Percentiles rank a stretch among this genome's conserved stretches.
Evolutionary conservation across 2,329 filamentous ascomycete genomes (phyloP).

Genomic region (Microcyclospora tardicrescens): DNA sequence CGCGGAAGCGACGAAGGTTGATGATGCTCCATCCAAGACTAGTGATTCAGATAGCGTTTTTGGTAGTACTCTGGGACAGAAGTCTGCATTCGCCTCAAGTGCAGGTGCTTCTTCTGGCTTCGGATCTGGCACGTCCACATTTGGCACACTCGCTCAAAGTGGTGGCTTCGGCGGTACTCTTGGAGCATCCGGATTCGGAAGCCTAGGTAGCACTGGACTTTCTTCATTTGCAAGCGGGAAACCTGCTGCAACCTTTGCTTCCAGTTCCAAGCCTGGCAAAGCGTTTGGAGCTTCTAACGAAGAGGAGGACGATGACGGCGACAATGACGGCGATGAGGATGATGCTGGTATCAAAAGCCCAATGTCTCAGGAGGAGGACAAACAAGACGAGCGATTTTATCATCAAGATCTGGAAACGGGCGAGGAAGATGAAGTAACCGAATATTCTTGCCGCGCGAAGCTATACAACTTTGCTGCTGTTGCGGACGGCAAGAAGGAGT

Average conservation of each 20-base stretch:
- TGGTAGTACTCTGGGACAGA: slow-evolving; percentile 25
- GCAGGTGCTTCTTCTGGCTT: slow-evolving; percentile 15
- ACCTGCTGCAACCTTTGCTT: slow-evolving; percentile 35
- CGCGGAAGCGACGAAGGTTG: slow-evolving; percentile 11
- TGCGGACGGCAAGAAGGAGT: slow-evolving; percentile 44
- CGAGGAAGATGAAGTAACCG: slow-evolving; percentile 67
- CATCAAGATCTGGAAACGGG: slow-evolving; percentile 69
- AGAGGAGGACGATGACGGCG: slow-evolving; percentile 43
- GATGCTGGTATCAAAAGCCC: slow-evolving; percentile 29
- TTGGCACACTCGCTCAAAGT: slow-evolving; percentile 18
- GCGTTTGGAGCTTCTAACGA: slow-evolving; percentile 67
- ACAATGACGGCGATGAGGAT: slow-evolving; percentile 39
- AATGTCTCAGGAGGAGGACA: slow-evolving; percentile 43
- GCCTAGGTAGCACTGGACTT: slow-evolving; percentile 35
- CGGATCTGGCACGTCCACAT: slow-evolving; percentile 19
- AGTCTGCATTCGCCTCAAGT: slow-evolving; percentile 17
- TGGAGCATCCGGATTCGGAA: slow-evolving; percentile 22
- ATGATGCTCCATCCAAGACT: slow-evolving; percentile 12
- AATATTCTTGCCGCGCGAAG: slow-evolving; percentile 67
- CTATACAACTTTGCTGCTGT: slow-evolving; percentile 65
- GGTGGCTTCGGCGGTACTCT: slow-evolving; percentile 21
- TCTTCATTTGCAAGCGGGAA: slow-evolving; percentile 50
- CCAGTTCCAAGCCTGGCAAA: slow-evolving; percentile 45
- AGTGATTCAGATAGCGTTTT: slow-evolving; percentile 18
- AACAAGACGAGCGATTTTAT: slow-evolving; percentile 46